These are phyloP conservation scores for Senna siamea DNA, from an alignment of 306 rosid species.

Conservation along the genomic window DNA sequence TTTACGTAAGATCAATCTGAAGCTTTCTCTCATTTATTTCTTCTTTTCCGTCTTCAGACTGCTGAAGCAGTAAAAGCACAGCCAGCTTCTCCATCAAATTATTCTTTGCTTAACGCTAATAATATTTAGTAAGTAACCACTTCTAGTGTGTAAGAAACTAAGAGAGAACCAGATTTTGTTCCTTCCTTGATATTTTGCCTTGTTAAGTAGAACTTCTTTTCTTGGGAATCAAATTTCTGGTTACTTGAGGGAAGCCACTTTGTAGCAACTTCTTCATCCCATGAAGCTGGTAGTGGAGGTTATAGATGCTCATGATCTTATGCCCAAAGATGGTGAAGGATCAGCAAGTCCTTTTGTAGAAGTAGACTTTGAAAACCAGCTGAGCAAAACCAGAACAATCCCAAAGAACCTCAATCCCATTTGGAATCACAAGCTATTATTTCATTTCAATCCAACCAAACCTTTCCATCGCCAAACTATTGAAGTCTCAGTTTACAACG, in stretches of 20 bases:
- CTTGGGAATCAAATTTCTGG: constrained; percentile 65
- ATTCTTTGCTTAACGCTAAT: constrained; percentile 69
- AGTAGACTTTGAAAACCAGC: constrained; percentile 67
- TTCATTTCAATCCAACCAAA: constrained; percentile 50
- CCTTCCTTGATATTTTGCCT: constrained; percentile 42
- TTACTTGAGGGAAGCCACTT: constrained; percentile 57
- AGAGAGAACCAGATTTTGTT: constrained; percentile 33
- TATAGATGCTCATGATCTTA: constrained; percentile 72
- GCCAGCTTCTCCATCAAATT: constrained; percentile 63
- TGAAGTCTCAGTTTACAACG: constrained; percentile 55
- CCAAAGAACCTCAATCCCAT: constrained; percentile 69
- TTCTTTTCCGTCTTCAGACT: constrained; percentile 23
- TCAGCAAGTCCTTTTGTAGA: constrained; percentile 67
- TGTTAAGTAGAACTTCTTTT: constrained; percentile 56
- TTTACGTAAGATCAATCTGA: constrained; percentile 43
- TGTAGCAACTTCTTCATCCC: constrained; percentile 46
- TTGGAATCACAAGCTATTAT: constrained; percentile 59
- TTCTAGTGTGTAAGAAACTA: constrained; percentile 40
- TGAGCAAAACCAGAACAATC: constrained; percentile 58
- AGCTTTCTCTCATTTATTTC: constrained; percentile 44
- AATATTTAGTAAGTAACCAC: constrained; percentile 14
- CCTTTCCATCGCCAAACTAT: constrained; percentile 51
- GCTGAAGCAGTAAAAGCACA: constrained; percentile 34
- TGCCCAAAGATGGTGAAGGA: constrained; percentile 70
- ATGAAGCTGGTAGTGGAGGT: constrained; percentile 73